Evolutionary conservation across 441 rosid genomes (phyloP), one percentile per base, ranked within the genome.

Genomic region (Brassica hybrid): DNA sequence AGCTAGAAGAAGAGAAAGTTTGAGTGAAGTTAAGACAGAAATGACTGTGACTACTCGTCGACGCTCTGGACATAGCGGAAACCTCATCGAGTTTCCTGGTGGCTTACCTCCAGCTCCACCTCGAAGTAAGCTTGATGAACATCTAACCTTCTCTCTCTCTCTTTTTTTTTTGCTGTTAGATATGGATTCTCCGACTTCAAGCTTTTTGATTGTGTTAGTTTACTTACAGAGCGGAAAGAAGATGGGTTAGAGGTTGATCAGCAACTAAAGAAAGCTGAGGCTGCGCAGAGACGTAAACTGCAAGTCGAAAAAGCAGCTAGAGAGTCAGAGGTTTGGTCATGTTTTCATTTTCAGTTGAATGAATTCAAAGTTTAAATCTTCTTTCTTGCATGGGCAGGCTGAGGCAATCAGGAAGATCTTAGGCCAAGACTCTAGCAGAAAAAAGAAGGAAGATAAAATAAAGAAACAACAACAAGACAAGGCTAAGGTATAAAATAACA

Each of bases 401-500:
- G 97, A 95, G 85, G 99, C 99, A 69, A 93, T 93, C 56, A 87
- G 91, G 81, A 95, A 90, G 91, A 93, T 95, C 68, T 91, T 93
- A 3, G 97, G 98, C 54, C 99, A 93, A 88, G 98, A 89, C 83
- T 93, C 99, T 65, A 84, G 74, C 82, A 82, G 98, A 81, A 91
- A 91, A 86, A 95, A 91, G 81, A 89, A 90, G 56, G 98, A 93
- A 83, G 94, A 87, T 32, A 91, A 93, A 85, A 85, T 81, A 4
- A 93, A 93, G 85, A 89, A 85, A 82, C 93, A 89, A 8, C 94
- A 69, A 82, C 95, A 89, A 83, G 98, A 88, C 79, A 52, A 87
- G 71, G 95, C 91, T 61, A 93, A 90, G 96, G 98, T 93, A 86
- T 25, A 23, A 23, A 48, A 17, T 36, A 34, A 30, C 34, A 30